Evolutionary conservation across 306 rosid species (phyloP), one percentile per base, ranked within the genome.

Genomic region (Urtica urens): DNA sequence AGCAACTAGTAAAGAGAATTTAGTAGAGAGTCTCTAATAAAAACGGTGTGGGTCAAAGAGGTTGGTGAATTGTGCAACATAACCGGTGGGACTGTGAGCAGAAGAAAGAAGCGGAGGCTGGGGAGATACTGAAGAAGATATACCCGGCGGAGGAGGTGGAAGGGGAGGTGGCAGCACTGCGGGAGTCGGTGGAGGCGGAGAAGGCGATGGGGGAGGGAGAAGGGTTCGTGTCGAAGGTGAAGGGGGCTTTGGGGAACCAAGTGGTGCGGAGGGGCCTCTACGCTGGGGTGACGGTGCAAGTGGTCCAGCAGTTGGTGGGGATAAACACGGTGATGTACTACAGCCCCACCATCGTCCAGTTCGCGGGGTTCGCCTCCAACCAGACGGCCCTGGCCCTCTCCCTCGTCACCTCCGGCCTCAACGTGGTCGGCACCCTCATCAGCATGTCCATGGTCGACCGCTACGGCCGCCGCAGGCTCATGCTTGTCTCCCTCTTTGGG

Each of bases 251-350:
- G 53, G 45, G 51, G 7, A 74, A 70, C 35, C 39, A 28, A 0
- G 75, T 79, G 3, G 64, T 83, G 19, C 69, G 96, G 58, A 80
- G 96, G 57, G 95, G 72, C 6, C 81, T 88, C 21, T 70, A 47
- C 1, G 96, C 96, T 4, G 93, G 96, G 2, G 27, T 87, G 11
- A 47, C 73, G 0, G 83, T 74, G 38, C 96, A 88, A 83, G 86
- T 88, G 33, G 69, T 70, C 21, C 94, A 88, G 64, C 94, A 88
- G 47, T 72, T 80, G 49, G 90, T 79, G 3, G 96, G 94, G 6
- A 87, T 87, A 26, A 87, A 83, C 35, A 78, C 94, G 0, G 96
- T 87, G 60, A 76, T 83, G 94, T 87, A 83, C 42, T 83, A 87
- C 83, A 78, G 86, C 27, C 96, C 94, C n/a, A 83, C 80, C 16